Conservation (phyloP, 495 filamentous ascomycete genomes). For the Tuber borchii region DNA sequence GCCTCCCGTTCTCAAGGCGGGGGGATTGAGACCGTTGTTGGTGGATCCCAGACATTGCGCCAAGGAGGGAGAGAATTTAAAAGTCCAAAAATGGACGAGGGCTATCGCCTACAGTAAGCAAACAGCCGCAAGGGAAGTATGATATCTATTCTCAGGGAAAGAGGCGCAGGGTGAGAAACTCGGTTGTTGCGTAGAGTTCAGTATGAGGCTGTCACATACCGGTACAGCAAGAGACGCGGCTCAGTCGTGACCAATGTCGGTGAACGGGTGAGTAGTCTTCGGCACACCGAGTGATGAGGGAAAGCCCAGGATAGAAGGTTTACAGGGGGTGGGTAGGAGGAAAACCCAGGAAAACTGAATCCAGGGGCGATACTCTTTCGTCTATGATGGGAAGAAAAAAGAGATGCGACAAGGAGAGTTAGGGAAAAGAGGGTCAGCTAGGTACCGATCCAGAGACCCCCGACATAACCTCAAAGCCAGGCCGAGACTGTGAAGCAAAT, state of each 20-base stretch:
- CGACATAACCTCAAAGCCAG: constrained; percentile 1
- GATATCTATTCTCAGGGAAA: neutral
- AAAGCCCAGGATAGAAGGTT: neutral
- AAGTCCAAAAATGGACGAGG: neutral
- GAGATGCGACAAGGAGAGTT: neutral
- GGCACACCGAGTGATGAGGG: neutral
- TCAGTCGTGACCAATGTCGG: neutral
- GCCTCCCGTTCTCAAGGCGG: constrained; percentile 51
- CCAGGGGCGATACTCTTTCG: constrained; percentile 1
- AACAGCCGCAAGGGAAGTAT: neutral
- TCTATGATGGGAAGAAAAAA: neutral
- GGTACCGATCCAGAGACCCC: neutral
- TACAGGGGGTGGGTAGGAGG: neutral
- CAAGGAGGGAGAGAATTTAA: constrained; percentile 3
- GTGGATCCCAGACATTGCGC: constrained; percentile 46
- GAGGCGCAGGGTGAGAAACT: neutral
- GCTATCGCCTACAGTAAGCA: neutral
- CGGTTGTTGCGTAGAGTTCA: neutral
- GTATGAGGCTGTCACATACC: neutral
- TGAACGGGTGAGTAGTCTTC: neutral
- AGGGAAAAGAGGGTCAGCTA: neutral
- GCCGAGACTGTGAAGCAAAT: neutral
- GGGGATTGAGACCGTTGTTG: constrained; percentile 54
- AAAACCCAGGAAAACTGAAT: neutral
- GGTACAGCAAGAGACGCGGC: neutral